Evolutionary conservation across 2,329 filamentous ascomycete genomes (phyloP).

Genomic region (Blumeria hordei): DNA sequence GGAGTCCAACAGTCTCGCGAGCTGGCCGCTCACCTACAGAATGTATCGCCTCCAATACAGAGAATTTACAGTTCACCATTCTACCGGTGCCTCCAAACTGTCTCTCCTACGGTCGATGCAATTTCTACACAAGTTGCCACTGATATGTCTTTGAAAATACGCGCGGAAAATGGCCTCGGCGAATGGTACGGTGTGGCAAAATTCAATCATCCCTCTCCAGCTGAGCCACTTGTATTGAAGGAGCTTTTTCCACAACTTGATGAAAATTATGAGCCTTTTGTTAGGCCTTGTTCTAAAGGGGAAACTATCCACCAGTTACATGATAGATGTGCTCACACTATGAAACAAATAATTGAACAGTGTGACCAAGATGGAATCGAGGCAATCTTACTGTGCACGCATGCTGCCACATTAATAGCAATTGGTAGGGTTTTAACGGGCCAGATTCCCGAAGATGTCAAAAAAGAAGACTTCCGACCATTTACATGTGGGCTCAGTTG

Average conservation of each 20-base stretch:
- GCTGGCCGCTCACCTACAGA: slow-evolving; percentile 40
- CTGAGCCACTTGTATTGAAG: slow-evolving; percentile 34
- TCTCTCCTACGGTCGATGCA: slow-evolving; percentile 39
- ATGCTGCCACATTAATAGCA: slow-evolving; percentile 75
- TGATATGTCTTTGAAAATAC: slow-evolving; percentile 18
- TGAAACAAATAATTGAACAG: slow-evolving; percentile 44
- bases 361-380: slow-evolving; percentile 47
- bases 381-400: slow-evolving; percentile 59
- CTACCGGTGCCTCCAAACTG: slow-evolving; percentile 70
- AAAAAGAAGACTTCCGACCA: slow-evolving; percentile 58
- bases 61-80: slow-evolving; percentile 66
- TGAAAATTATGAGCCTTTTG: slow-evolving; percentile 36
- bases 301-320: slow-evolving; percentile 65
- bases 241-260: slow-evolving; percentile 36
- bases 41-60: slow-evolving; percentile 41
- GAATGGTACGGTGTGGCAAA: slow-evolving; percentile 83
- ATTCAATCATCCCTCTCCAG: slow-evolving; percentile 67
- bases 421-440: slow-evolving; percentile 67
- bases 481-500: slow-evolving; percentile 63
- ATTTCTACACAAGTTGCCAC: slow-evolving; percentile 13
- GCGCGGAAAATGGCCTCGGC: slow-evolving; percentile 34
- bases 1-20: slow-evolving; percentile 66
- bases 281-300: slow-evolving; percentile 46
- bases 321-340: slow-evolving; percentile 45
- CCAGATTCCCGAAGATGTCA: slow-evolving; percentile 42